phyloP scores from a whole-genome alignment of 176 grass and related monocot species.

The Eremochloa ophiuroides region DNA sequence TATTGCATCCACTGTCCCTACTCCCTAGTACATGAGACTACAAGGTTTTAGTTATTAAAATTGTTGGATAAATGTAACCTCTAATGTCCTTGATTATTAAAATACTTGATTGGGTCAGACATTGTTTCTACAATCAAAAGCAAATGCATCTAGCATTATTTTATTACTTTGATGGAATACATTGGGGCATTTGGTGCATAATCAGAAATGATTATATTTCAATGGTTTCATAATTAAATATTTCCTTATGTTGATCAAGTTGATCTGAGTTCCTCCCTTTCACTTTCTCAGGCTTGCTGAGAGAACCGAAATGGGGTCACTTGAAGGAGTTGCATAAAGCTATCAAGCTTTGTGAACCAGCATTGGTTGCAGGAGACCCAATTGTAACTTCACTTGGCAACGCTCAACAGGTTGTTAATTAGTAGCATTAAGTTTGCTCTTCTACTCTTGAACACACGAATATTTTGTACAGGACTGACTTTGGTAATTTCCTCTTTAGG shows the following conservation, averaged over 20 bases:
- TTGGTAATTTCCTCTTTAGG: conserved; percentile 48
- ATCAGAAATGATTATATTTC: not conserved
- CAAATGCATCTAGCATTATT: not conserved
- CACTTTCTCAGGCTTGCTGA: conserved; percentile 62
- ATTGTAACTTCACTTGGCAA: conserved; percentile 68
- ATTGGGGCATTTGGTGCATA: not conserved
- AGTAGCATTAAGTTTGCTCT: not conserved
- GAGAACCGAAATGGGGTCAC: conserved; percentile 99
- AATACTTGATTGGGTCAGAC: not conserved
- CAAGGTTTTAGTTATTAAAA: not conserved
- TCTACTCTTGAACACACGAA: not conserved
- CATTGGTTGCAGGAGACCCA: conserved; percentile 72
- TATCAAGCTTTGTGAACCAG: conserved; percentile 91
- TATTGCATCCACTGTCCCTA: not conserved
- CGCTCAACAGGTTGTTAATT: conserved; percentile 59
- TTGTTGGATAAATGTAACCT: not conserved
- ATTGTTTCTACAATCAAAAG: not conserved
- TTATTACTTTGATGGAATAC: not conserved
- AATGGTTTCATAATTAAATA: not conserved
- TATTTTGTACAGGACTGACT: conserved; percentile 35
- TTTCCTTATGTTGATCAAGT: conserved; percentile 11
- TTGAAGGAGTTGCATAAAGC: conserved; percentile 90
- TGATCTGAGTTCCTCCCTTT: conserved; percentile 4
- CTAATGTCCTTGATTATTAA: not conserved
- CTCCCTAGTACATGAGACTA: not conserved